Conservation (phyloP, 2,329 filamentous ascomycete genomes). For the Pseudocercospora musae region DNA sequence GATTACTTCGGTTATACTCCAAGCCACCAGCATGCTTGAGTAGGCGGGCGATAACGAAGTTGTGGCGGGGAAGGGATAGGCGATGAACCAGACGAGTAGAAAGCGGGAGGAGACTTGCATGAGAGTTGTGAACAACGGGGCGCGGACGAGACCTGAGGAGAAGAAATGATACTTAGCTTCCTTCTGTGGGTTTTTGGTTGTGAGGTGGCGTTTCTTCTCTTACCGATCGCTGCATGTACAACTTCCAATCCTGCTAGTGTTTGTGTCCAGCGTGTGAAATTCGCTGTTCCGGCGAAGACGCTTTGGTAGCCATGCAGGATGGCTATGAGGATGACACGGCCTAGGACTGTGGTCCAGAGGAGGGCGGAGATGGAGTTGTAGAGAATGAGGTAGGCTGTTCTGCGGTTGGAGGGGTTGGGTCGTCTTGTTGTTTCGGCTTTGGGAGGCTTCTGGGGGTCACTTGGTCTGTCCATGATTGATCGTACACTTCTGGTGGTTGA, state of each 20-base stretch:
- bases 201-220: slow-evolving; percentile 21
- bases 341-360: slow-evolving; percentile 75
- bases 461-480: slow-evolving; percentile 27
- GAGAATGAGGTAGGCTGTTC: slow-evolving; percentile 64
- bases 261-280: slow-evolving; percentile 76
- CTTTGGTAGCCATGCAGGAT: slow-evolving; percentile 44
- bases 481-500: background rate
- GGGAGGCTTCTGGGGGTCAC: slow-evolving; percentile 26
- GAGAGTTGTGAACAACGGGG: slow-evolving; percentile 76
- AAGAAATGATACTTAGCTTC: slow-evolving; percentile 16
- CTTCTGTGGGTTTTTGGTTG: too few species aligned
- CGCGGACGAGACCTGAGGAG: slow-evolving; percentile 70
- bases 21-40: slow-evolving; percentile 76
- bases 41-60: slow-evolving; percentile 60
- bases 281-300: slow-evolving; percentile 61
- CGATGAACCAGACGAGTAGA: slow-evolving; percentile 83
- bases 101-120: slow-evolving; percentile 89
- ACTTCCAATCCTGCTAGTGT: slow-evolving; percentile 80
- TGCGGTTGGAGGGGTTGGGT: slow-evolving; percentile 30
- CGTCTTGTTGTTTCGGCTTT: background rate
- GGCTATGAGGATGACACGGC: slow-evolving; percentile 60
- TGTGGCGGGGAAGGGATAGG: slow-evolving; percentile 68
- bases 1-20: slow-evolving; percentile 87
- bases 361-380: slow-evolving; percentile 80
- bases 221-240: slow-evolving; percentile 74